Evolutionary conservation across 2,329 filamentous ascomycete species (phyloP).

Genomic region (Phaeosphaeriaceae sp.): DNA sequence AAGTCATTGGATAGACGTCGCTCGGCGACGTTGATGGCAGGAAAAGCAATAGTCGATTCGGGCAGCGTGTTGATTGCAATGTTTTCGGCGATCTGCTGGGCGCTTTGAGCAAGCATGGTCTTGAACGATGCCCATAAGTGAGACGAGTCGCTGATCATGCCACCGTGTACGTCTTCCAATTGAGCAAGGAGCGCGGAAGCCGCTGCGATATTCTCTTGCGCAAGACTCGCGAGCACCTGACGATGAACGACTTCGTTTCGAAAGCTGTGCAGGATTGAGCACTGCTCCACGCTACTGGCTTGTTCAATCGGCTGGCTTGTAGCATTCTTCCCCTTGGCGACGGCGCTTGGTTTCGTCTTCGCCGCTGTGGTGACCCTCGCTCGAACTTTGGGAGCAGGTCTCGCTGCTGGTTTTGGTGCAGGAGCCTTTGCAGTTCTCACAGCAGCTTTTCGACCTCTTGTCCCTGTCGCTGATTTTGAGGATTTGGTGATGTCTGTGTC

Average conservation of each 20-base stretch:
- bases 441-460: conserved; percentile 32
- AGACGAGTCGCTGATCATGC: conserved; percentile 54
- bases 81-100: conserved; percentile 76
- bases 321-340: conserved; percentile 15
- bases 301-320: conserved; percentile 8
- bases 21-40: conserved; percentile 62
- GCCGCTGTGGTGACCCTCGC: conserved; percentile 20
- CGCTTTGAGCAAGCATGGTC: conserved; percentile 71
- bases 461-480: conserved; percentile 14
- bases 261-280: conserved; percentile 50
- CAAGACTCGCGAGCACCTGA: conserved; percentile 54
- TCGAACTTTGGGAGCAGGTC: conserved; percentile 18
- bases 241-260: conserved; percentile 59
- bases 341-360: conserved; percentile 21
- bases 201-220: conserved; percentile 39
- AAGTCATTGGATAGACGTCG: conserved; percentile 32
- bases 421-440: conserved; percentile 14
- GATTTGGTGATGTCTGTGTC: conserved; percentile 16
- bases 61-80: conserved; percentile 88
- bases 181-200: conserved; percentile 36
- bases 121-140: conserved; percentile 69
- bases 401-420: conserved; percentile 4
- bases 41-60: conserved; percentile 90
- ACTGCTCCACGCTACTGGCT: conserved; percentile 40
- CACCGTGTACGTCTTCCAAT: conserved; percentile 31